Conservation (phyloP, 164 flowering plant species). For the Dillenia suffruticosa region DNA sequence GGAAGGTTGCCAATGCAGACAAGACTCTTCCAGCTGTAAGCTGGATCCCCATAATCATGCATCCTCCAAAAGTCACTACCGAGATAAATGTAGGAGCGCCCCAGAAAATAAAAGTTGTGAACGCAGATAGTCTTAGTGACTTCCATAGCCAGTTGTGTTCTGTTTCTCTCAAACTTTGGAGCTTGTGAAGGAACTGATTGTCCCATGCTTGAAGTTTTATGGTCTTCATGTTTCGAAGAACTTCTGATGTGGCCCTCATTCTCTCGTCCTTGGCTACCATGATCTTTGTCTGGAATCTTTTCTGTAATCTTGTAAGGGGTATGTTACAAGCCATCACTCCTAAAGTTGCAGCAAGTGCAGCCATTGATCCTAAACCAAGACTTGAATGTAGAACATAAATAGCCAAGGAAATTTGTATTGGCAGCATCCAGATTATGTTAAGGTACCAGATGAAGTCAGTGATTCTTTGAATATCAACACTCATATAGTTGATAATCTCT, state of each 20-base stretch:
- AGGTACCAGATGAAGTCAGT: slow-evolving; percentile 81
- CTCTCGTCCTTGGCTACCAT: slow-evolving; percentile 83
- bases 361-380: slow-evolving; percentile 64
- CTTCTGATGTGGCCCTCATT: slow-evolving; percentile 88
- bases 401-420: slow-evolving; percentile 81
- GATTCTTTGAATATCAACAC: slow-evolving; percentile 85
- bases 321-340: slow-evolving; percentile 70
- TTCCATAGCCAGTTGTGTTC: slow-evolving; percentile 80
- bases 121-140: slow-evolving; percentile 47
- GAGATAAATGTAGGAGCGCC: slow-evolving; percentile 89
- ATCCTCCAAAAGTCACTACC: slow-evolving; percentile 65
- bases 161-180: slow-evolving; percentile 48
- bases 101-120: slow-evolving; percentile 79
- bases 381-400: slow-evolving; percentile 52
- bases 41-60: slow-evolving; percentile 67
- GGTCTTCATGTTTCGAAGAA: slow-evolving; percentile 76
- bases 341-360: slow-evolving; percentile 66
- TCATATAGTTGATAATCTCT: slow-evolving; percentile 88
- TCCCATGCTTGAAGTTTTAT: slow-evolving; percentile 98
- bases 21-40: slow-evolving; percentile 85
- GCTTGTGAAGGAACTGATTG: slow-evolving; percentile 51
- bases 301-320: slow-evolving; percentile 72
- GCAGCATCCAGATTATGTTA: slow-evolving; percentile 81
- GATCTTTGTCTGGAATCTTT: slow-evolving; percentile 59
- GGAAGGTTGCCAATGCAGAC: slow-evolving; percentile 89